Percentiles rank a stretch among this genome's conserved stretches.
Evolutionary conservation across 495 filamentous ascomycete species (phyloP).

Genomic region (Oleoguttula mirabilis): DNA sequence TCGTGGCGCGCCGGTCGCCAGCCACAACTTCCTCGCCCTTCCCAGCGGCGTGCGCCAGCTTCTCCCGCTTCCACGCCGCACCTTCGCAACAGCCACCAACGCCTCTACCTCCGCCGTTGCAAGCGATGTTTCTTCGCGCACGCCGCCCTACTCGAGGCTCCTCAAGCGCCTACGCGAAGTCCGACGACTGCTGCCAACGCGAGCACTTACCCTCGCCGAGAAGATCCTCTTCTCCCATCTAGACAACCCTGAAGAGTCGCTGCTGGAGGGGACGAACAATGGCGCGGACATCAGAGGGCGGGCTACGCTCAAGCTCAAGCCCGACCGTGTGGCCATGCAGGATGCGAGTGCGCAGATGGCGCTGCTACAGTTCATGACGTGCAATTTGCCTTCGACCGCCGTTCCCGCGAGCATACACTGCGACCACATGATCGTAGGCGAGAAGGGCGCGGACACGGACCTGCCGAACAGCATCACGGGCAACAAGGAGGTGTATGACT

Average conservation of each 20-base stretch:
- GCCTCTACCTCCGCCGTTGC: slow-evolving; percentile 8
- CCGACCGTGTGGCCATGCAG: slow-evolving; percentile 96
- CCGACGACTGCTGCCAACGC: slow-evolving; percentile 51
- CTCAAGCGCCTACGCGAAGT: slow-evolving; percentile 49
- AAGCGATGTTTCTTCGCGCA: slow-evolving; percentile 36
- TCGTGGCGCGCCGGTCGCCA: neutral
- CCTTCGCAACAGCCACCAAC: slow-evolving; percentile 11
- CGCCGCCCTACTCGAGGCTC: slow-evolving; percentile 54
- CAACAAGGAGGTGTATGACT: slow-evolving; percentile 96
- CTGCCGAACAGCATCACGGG: slow-evolving; percentile 74
- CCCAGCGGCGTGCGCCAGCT: slow-evolving; percentile 5
- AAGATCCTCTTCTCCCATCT: slow-evolving; percentile 98
- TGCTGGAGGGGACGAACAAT: slow-evolving; percentile 67
- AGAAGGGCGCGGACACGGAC: slow-evolving; percentile 79
- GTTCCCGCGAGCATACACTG: slow-evolving; percentile 97
- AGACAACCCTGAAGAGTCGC: slow-evolving; percentile 71
- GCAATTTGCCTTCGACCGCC: slow-evolving; percentile 77
- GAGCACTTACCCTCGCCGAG: slow-evolving; percentile 76
- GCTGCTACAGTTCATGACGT: slow-evolving; percentile 95
- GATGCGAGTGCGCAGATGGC: slow-evolving; percentile 99
- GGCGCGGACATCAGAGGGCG: slow-evolving; percentile 69
- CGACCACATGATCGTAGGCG: slow-evolving; percentile 97
- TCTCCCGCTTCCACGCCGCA: slow-evolving; percentile 9
- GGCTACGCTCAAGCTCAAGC: slow-evolving; percentile 94
- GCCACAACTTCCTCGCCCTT: slow-evolving; percentile 1